Conservation (phyloP, 345 rosid species). For the Cardiospermum halicacabum region DNA sequence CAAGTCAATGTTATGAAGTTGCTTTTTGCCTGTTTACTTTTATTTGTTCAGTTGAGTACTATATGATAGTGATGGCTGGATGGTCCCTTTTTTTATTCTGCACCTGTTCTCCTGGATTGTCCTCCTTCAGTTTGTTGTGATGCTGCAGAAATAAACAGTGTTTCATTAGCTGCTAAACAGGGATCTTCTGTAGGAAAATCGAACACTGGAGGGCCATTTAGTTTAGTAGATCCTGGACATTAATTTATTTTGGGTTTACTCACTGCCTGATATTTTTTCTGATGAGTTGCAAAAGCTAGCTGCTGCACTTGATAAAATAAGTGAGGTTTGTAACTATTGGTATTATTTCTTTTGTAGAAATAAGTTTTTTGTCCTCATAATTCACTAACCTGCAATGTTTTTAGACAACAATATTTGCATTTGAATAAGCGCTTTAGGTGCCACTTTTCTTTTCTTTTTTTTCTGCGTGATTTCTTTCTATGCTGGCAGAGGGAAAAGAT, state of each 20-base stretch:
- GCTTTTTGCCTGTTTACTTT: background rate
- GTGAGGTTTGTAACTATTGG: conserved; percentile 41
- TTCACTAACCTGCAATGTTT: background rate
- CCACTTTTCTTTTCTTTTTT: background rate
- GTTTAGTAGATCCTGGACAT: conserved; percentile 77
- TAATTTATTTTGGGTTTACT: conserved; percentile 93
- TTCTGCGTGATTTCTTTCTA: conserved; percentile 3
- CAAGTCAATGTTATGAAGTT: background rate
- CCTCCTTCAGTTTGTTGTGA: background rate
- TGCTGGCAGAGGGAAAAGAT: conserved; percentile 59
- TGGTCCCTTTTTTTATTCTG: background rate
- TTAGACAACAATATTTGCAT: background rate
- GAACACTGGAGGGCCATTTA: conserved; percentile 92
- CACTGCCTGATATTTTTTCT: conserved; percentile 99
- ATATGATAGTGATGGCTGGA: background rate
- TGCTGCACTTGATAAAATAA: conserved; percentile 80
- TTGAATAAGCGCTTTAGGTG: background rate
- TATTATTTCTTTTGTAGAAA: too few relatives aligned
- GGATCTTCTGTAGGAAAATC: conserved; percentile 96
- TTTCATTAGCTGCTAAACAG: conserved; percentile 72
- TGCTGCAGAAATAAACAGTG: conserved; percentile 58
- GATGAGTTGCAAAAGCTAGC: conserved; percentile 85
- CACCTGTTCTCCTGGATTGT: background rate
- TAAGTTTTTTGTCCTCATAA: background rate
- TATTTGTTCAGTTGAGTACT: background rate